Evolutionary conservation across 768 basidiomycete species (phyloP).

Genomic region (Aureoboletus auriporus): DNA sequence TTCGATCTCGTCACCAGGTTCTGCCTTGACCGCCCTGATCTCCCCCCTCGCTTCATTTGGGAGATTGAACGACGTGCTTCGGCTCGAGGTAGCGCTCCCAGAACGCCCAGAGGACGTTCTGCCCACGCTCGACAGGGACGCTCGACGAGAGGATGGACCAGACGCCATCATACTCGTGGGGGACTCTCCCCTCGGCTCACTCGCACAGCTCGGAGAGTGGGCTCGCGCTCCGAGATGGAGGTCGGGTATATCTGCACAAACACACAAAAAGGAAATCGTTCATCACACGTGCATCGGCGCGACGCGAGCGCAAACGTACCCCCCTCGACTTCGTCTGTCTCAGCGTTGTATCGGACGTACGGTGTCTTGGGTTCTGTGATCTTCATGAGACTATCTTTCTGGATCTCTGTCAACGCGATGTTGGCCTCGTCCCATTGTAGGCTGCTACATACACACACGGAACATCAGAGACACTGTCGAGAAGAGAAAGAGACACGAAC

Average conservation of each 20-base stretch:
- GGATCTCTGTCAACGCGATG: constrained; percentile 84
- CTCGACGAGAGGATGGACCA: constrained; percentile 67
- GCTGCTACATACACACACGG: constrained; percentile 37
- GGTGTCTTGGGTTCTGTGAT: constrained; percentile 98
- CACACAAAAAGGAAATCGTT: no score
- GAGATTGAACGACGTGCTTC: constrained; percentile 82
- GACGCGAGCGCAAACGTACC: constrained; percentile 45
- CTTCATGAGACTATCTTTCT: constrained; percentile 97
- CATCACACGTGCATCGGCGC: background rate
- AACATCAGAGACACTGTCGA: background rate
- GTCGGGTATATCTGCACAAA: constrained; percentile 69
- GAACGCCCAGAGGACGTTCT: constrained; percentile 53
- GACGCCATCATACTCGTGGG: constrained; percentile 60
- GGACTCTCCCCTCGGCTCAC: constrained; percentile 44
- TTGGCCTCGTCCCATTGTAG: constrained; percentile 97
- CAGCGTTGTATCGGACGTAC: constrained; percentile 86
- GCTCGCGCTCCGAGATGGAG: constrained; percentile 51
- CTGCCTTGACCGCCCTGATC: constrained; percentile 43
- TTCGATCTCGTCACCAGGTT: constrained; percentile 53
- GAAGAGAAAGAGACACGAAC: constrained; percentile 35
- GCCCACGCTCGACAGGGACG: constrained; percentile 66
- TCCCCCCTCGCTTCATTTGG: constrained; percentile 64
- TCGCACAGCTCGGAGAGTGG: constrained; percentile 34
- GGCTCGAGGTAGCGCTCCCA: constrained; percentile 61
- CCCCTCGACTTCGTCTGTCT: constrained; percentile 80